These are phyloP conservation scores for Psilocybe mexicana DNA, from an alignment of 1,284 basidiomycete species.

Conservation along the genomic window DNA sequence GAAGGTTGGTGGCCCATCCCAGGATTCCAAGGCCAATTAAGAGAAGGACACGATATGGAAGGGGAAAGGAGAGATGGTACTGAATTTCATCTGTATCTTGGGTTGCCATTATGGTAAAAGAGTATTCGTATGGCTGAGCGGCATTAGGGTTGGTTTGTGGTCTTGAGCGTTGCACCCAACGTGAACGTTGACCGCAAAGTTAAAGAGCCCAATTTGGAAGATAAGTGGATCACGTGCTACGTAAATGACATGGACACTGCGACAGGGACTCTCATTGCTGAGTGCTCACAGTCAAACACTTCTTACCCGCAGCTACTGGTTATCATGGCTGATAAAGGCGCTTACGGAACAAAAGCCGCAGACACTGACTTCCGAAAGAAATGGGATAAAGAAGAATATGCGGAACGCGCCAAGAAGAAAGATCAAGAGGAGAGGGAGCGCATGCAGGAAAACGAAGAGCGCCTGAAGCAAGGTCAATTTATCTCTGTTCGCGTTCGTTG, in stretches of 20 bases:
- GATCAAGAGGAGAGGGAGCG: conserved; percentile 77
- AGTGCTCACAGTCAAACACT: no score
- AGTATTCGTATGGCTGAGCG: conserved; percentile 12
- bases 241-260: not conserved
- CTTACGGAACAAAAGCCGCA: conserved; percentile 59
- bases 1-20: conserved; percentile 86
- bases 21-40: conserved; percentile 72
- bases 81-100: conserved; percentile 37
- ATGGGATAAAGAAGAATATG: conserved; percentile 87
- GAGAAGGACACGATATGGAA: conserved; percentile 81
- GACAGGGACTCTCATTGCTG: no score
- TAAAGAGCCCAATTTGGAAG: not conserved
- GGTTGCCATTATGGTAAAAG: conserved; percentile 35
- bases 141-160: conserved; percentile 19
- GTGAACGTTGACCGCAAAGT: not conserved
- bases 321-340: conserved; percentile 59
- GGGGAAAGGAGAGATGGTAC: conserved; percentile 66
- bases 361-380: conserved; percentile 82
- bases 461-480: conserved; percentile 73
- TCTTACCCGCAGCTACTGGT: not conserved
- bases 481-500: not conserved
- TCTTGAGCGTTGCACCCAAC: not conserved
- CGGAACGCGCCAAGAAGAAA: conserved; percentile 73
- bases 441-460: conserved; percentile 84
- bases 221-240: not conserved